phyloP scores from a whole-genome alignment of 2,329 filamentous ascomycete species.

The Microdochium nivale region DNA sequence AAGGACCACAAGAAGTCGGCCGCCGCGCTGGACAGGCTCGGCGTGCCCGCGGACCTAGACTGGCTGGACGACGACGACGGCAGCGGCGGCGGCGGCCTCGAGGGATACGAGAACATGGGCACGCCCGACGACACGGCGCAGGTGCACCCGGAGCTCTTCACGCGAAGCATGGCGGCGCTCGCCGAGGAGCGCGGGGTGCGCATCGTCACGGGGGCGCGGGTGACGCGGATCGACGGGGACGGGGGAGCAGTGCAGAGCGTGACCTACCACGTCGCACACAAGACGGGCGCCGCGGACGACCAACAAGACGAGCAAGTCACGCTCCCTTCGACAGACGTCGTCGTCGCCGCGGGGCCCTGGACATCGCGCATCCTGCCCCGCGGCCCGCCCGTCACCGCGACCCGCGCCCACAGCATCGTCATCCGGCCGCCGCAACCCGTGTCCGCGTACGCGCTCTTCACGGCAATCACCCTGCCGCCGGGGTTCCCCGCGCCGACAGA shows the following conservation, averaged over 20 bases:
- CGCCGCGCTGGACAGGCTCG: slow-evolving; percentile 14
- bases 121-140: slow-evolving; percentile 60
- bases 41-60: slow-evolving; percentile 51
- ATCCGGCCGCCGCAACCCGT: slow-evolving; percentile 31
- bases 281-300: slow-evolving; percentile 7
- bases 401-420: slow-evolving; percentile 37
- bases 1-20: slow-evolving; percentile 10
- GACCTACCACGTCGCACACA: slow-evolving; percentile 17
- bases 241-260: slow-evolving; percentile 13
- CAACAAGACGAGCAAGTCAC: slow-evolving; percentile 8
- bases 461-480: slow-evolving; percentile 54
- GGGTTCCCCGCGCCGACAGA: slow-evolving; percentile 32
- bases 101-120: slow-evolving; percentile 22
- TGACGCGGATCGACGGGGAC: slow-evolving; percentile 14
- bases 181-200: slow-evolving; percentile 54
- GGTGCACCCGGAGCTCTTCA: slow-evolving; percentile 71
- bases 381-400: slow-evolving; percentile 28
- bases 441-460: slow-evolving; percentile 59
- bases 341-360: slow-evolving; percentile 36
- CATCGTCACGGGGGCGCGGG: slow-evolving; percentile 29
- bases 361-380: slow-evolving; percentile 30
- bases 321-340: slow-evolving; percentile 17
- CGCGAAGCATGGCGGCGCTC: slow-evolving; percentile 60
- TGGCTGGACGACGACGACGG: slow-evolving; percentile 50
- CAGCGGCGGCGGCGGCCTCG: slow-evolving; percentile 36